Conservation (phyloP, 2,329 filamentous ascomycete genomes). For the Fusarium musae region DNA sequence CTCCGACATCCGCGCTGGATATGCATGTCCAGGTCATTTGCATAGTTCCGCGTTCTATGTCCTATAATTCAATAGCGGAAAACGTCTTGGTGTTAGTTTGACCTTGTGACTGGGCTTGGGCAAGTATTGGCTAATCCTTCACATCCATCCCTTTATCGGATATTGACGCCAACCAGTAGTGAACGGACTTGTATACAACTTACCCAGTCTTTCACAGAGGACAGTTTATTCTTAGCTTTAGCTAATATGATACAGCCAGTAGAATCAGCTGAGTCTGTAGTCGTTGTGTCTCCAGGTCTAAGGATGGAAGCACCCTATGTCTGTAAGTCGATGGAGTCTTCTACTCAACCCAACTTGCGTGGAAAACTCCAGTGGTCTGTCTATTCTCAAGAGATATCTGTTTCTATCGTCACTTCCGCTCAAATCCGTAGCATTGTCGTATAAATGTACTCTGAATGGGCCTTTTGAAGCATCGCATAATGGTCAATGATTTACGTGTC, state of each 20-base stretch:
- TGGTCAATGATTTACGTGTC: not conserved
- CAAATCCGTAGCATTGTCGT: accelerated
- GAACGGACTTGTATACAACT: not conserved
- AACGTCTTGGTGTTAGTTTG: not conserved
- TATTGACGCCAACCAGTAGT: not conserved
- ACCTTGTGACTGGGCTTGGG: not conserved
- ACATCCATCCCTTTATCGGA: no score
- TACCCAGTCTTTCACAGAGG: accelerated
- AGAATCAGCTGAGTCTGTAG: no score
- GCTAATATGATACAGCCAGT: accelerated
- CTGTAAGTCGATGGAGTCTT: no score
- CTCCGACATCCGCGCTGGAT: not conserved
- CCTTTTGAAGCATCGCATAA: not conserved
- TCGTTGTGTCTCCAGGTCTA: not conserved
- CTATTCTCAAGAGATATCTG: accelerated
- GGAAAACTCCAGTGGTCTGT: no score
- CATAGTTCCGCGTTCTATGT: not conserved
- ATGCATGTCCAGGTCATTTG: not conserved
- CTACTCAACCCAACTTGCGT: not conserved
- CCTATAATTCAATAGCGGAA: not conserved
- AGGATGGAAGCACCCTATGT: not conserved
- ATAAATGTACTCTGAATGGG: accelerated
- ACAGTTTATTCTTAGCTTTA: not conserved
- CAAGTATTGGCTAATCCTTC: not conserved
- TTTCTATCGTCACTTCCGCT: accelerated